phyloP scores from a whole-genome alignment of 768 basidiomycete genomes.

The Lentinula sp. region DNA sequence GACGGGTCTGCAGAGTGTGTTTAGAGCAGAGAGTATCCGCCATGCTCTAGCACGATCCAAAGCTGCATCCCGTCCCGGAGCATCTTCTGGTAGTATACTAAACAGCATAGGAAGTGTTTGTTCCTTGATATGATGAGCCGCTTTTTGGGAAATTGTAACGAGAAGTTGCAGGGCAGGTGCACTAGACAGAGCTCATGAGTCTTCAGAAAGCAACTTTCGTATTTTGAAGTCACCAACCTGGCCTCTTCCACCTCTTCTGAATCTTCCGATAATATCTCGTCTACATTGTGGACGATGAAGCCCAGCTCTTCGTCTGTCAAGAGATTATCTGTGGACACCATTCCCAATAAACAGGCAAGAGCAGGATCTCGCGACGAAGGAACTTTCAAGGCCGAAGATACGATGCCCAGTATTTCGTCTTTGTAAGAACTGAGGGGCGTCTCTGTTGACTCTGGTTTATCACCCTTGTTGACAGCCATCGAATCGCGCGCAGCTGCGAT shows the following conservation, averaged over 20 bases:
- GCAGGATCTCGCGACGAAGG: conserved; percentile 50
- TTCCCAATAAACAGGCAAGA: conserved; percentile 55
- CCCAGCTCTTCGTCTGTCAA: conserved; percentile 69
- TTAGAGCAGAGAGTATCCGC: conserved; percentile 61
- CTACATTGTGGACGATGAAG: conserved; percentile 71
- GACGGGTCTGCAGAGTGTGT: conserved; percentile 64
- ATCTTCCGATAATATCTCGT: conserved; percentile 57
- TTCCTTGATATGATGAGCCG: conserved; percentile 61
- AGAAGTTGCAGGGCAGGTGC: conserved; percentile 56
- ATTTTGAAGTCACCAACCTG: conserved; percentile 29
- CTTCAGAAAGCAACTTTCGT: neutral
- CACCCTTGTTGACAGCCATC: conserved; percentile 11
- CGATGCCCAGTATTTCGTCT: conserved; percentile 66
- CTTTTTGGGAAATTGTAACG: conserved; percentile 48
- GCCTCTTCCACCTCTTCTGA: conserved; percentile 47
- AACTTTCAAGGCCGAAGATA: conserved; percentile 52
- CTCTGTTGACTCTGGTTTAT: conserved; percentile 10
- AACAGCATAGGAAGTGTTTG: conserved; percentile 82
- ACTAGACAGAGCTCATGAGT: conserved; percentile 26
- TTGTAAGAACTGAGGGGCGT: conserved; percentile 54
- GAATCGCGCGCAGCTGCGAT: conserved; percentile 48
- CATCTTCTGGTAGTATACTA: conserved; percentile 59
- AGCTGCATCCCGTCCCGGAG: conserved; percentile 49
- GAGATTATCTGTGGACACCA: conserved; percentile 60
- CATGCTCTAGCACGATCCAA: conserved; percentile 59